Base-by-base conservation (phyloP, 2,329 filamentous ascomycete species). In the Pseudocercospora cruenta region DNA sequence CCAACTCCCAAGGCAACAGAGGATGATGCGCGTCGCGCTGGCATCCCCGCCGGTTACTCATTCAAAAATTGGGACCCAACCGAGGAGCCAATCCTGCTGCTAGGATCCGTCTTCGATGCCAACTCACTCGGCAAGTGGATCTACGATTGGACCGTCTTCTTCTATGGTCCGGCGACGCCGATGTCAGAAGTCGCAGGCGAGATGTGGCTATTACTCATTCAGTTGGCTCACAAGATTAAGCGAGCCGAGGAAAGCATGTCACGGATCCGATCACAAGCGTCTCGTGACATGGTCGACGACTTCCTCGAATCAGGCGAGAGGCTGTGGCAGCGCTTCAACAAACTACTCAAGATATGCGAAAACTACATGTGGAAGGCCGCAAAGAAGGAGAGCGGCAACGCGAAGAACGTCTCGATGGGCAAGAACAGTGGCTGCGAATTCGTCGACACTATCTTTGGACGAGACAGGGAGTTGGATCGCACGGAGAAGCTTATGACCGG, bases 51-150 rank as follows among this genome's bases (percentile, higher is more conserved):
- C 1, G 94, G 95, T 69, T 99, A 96, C 83, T 96, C 93, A 26
- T 88, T 94, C 77, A 98, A 98, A 86, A 96, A 98, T 83, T 98
- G 95, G 95, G 95, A 99, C 78, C 94, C 94, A 0, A 89, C 88
- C 28, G 94, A 98, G 83, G 89, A 93, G 72, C 95, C 95, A 60
- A 97, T 99, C 78, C 90, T 97, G 77, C 87, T 99, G 26, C 86
- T 98, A 22, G 95, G 95, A 59, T 96, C 92, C 77, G 95, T 98
- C 64, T 98, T 98, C 76, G 95, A 98, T 77, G 92, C 94, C 76
- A 97, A 98, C 85, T 97, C 93, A 26, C 86, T 99, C 31, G 95
- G 95, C 76, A 97, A 97, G 82, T 99, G 95, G 95, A 96, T 99
- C 76, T 99, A 97, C 81, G 95, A 98, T 85, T 99, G 95, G 95